Base-by-base conservation (phyloP, 805 yeast genomes). In the Ogataea allantospora region DNA sequence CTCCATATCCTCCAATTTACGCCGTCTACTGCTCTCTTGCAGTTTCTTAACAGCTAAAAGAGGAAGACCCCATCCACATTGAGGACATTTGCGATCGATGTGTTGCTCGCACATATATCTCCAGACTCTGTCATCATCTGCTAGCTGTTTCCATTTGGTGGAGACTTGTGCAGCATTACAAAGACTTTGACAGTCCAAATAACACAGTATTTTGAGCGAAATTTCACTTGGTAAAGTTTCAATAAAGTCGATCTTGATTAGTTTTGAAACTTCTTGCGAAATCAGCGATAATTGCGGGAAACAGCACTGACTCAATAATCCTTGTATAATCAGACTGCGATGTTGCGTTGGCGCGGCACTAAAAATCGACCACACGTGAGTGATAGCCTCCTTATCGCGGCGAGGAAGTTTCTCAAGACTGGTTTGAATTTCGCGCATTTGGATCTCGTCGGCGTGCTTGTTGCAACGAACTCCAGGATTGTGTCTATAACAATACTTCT, bases 51-150 rank as follows among this genome's bases (percentile, higher is more conserved):
- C 87, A 54, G 88, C 96, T 78, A 93, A 76, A 43, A 93, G 66
- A 3, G 99, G 99, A 47, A 93, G 70, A 4, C 99, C 99, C 99
- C 99, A 93, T 11, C 99, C 99, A 66, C 99, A 93, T 56, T 87
- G 87, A 26, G 96, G 95, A 66, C 99, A 93, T 62, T 93, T 93
- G 43, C 95, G 74, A 64, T 93, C 99, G 38, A 93, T 93, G 62
- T 93, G 99, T 64, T 93, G 99, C 58, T 88, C 96, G 58, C 99
- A 93, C 88, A 93, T 83, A 50, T 91, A 89, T 58, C 91, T 93
- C 99, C 99, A 93, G 3, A 93, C 97, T 33, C 95, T 67, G 56
- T 93, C 98, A 58, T 91, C 97, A 61, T 93, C 96, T 1, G 99
- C 98, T 42, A 93, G 67, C 40, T 68, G 67, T 57, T 86, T 80